Evolutionary conservation across 2,329 filamentous ascomycete species (phyloP).

Genomic region (Chaetomiaceae sp.): DNA sequence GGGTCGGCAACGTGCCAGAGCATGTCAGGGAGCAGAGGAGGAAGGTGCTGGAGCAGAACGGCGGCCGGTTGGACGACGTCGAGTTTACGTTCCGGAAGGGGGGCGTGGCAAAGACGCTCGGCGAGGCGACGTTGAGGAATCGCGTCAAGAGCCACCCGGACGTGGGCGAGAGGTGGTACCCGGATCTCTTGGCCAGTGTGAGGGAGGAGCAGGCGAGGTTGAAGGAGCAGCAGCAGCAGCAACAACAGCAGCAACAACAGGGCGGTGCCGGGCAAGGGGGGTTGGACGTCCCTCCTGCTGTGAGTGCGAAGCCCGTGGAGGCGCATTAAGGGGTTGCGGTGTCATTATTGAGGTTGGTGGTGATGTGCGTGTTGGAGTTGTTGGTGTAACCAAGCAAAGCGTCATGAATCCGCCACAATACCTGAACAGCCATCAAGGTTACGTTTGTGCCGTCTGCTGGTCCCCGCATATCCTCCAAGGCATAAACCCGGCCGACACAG

Average conservation of each 20-base stretch:
- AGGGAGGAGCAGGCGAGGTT: slow-evolving; percentile 51
- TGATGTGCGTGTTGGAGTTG: too few species aligned
- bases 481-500: too few species aligned
- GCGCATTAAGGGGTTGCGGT: slow-evolving; percentile 34
- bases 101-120: slow-evolving; percentile 61
- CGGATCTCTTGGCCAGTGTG: slow-evolving; percentile 56
- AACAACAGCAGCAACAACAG: too few species aligned
- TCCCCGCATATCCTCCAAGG: background rate
- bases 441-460: background rate
- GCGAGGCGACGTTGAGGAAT: slow-evolving; percentile 81
- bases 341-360: too few species aligned
- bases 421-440: background rate
- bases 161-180: slow-evolving; percentile 78
- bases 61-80: slow-evolving; percentile 63
- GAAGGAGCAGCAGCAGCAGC: too few species aligned
- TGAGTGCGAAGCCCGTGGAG: slow-evolving; percentile 4
- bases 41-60: slow-evolving; percentile 52
- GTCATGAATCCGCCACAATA: too few species aligned
- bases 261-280: slow-evolving; percentile 25
- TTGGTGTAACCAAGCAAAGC: too few species aligned
- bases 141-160: slow-evolving; percentile 82
- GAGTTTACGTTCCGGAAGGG: slow-evolving; percentile 81
- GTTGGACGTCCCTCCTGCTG: slow-evolving; percentile 28
- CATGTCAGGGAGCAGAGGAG: slow-evolving; percentile 59
- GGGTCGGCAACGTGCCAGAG: slow-evolving; percentile 56